Base-by-base conservation (phyloP, 2,329 filamentous ascomycete species). In the Aspergillaceae sp. region DNA sequence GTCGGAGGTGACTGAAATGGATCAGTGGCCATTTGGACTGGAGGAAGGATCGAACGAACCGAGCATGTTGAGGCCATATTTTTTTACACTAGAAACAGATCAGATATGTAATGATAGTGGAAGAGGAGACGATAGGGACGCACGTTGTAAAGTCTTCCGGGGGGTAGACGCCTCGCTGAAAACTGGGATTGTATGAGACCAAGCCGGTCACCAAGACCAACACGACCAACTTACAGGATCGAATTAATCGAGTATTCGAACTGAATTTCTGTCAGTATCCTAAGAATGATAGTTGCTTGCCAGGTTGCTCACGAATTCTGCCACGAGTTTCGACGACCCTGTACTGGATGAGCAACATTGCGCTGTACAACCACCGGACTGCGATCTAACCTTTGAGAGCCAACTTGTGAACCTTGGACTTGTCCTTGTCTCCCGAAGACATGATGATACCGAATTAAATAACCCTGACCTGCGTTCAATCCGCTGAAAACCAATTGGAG, bases 171-270 rank as follows among this genome's bases (percentile, higher is more conserved):
- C 79, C 80, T 61, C 80, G 80, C 69, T 97, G 91, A 70, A 95
- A 96, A 44, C 87, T 91, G 56, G 34, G 46, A 45, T 41, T 29
- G 19, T 48, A 54, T 50, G 60, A 40, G 60, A 59, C 50, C 10
- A 52, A 48, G 41, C 26, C 37, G 33, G 19, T 29, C 30, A 26
- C 2, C 37, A 9, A 32, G 7, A 38, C 3, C 8, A 7, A 19
- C n/a, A 29, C 10, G 32, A 26, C 7, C 26, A 19, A 59, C 80
- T 59, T 77, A 92, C 82, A 98, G 76, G 48, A 98, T 97, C 0
- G 90, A 94, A 63, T 98, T 92, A 64, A 97, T 96, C 1, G 88
- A 96, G 69, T 95, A 98, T 75, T 98, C 89, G 64, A 98, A 98
- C 68, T 70, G 40, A 2, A 11, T 19, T 19, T 19, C 19, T 19